These are phyloP conservation scores for Pseudogymnoascus sp. DNA, from an alignment of 2,329 filamentous ascomycete genomes.

Conservation along the genomic window DNA sequence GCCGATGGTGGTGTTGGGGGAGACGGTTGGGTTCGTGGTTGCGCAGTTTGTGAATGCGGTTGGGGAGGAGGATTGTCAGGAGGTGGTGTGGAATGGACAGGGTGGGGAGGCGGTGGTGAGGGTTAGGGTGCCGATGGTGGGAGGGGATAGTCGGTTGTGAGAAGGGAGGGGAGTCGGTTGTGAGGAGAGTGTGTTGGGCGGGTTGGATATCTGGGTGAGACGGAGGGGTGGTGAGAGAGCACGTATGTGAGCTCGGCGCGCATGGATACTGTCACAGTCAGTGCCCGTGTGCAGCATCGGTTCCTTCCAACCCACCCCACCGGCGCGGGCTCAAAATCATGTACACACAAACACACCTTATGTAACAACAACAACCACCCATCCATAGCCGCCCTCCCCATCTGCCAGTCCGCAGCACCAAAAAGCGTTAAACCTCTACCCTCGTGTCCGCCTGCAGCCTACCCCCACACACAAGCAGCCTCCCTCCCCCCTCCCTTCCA, in stretches of 20 bases:
- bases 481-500: not conserved
- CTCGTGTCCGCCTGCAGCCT: not conserved
- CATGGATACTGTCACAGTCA: not conserved
- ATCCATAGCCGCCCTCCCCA: not conserved
- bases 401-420: not conserved
- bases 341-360: not conserved
- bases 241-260: not conserved
- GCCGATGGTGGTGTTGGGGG: slow-evolving; percentile 77
- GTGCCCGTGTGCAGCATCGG: not conserved
- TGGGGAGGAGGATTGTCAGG: slow-evolving; percentile 77
- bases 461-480: not conserved
- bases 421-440: not conserved
- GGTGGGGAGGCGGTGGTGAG: slow-evolving; percentile 10
- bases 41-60: slow-evolving; percentile 84
- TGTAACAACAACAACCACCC: not conserved
- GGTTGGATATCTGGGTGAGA: not conserved
- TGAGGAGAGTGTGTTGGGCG: not conserved
- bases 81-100: slow-evolving; percentile 40
- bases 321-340: not conserved
- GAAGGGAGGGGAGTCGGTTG: not conserved
- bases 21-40: slow-evolving; percentile 76
- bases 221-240: not conserved
- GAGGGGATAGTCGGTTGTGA: not conserved
- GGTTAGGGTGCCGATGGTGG: slow-evolving; percentile 16
- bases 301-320: not conserved